Base-by-base conservation (phyloP, 2,329 filamentous ascomycete genomes). In the Venturia oleaginea region DNA sequence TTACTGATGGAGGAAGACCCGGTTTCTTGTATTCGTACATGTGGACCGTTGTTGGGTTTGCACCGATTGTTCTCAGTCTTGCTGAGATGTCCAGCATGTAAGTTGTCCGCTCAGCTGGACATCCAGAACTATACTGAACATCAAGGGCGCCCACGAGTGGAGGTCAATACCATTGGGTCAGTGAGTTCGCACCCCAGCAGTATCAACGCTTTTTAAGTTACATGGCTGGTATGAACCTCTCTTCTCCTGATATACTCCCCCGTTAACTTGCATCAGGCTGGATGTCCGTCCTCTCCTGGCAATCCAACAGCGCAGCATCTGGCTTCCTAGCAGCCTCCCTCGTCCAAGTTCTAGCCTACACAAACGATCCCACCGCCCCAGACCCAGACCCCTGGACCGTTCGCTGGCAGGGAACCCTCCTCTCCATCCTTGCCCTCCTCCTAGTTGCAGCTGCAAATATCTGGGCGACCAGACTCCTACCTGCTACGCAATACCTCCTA, bases 341-440 rank as follows among this genome's bases (percentile, higher is more conserved):
- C 11, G 70, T 77, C 38, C 76, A 77, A 65, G 76, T 73, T 6
- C 70, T 77, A 6, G 65, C 74, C 7, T 65, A 71, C 1, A 69
- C 81, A 10, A 79, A 74, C 38, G 67, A 77, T 24, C 69, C 70
- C 0, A 34, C 13, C 17, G 67, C 67, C 2, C 65, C 64, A 24
- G 80, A 81, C 65, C 57, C 71, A 0, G 66, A 79, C 59, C 70
- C 73, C 40, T 64, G 61, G 13, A 24, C 37, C 8, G 24, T 24
- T n/a, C 19, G 55, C 32, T 83, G 79, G 79, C 81, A 83, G 60
- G 78, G 75, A 2, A 82, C 80, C 0, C 71, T 83, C 0, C 68
- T 83, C 0, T 75, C 76, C 61, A 81, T 78, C 69, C 78, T 76
- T 0, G 69, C 80, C 19, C 72, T 76, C 2, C 13, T 73, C 0